These are phyloP conservation scores for Wickerhamomyces sydowiorum DNA, from an alignment of 805 yeast species.

Conservation along the genomic window DNA sequence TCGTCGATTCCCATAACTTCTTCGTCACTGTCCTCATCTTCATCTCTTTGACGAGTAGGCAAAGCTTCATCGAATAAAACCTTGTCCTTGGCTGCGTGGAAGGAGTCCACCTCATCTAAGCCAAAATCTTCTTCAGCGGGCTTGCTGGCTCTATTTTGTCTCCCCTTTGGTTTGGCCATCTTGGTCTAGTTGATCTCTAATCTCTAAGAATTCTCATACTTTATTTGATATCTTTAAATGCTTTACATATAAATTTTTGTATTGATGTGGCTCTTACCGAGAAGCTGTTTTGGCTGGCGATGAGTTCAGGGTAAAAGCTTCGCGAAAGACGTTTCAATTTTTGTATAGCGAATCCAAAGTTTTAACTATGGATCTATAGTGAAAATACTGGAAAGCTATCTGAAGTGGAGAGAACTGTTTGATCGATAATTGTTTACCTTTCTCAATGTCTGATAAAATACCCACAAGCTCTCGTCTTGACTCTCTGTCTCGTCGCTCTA, in stretches of 20 bases:
- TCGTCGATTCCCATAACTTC: conserved; percentile 39
- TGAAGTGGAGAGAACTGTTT: background rate
- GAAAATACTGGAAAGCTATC: too few species aligned
- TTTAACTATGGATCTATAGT: too few species aligned
- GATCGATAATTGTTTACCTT: too few species aligned
- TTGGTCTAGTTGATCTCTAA: conserved; percentile 6
- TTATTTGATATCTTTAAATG: too few species aligned
- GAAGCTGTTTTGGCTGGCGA: background rate
- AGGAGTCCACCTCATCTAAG: conserved; percentile 63
- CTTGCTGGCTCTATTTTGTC: conserved; percentile 4
- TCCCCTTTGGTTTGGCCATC: conserved; percentile 15
- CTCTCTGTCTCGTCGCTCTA: conserved; percentile 28
- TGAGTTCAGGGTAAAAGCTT: conserved; percentile 1
- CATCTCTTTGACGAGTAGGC: conserved; percentile 30
- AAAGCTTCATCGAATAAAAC: conserved; percentile 54
- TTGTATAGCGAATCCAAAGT: too few species aligned
- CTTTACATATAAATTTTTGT: background rate
- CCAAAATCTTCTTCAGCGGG: conserved; percentile 34
- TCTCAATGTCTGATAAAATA: conserved; percentile 17
- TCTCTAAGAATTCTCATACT: too few species aligned
- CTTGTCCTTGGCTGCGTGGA: conserved; percentile 54
- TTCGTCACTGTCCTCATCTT: conserved; percentile 41
- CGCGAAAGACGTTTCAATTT: too few species aligned
- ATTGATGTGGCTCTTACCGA: background rate
- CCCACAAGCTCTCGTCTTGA: conserved; percentile 28